Conservation (phyloP, 176 grass and related monocot species). For the Zea luxurians region DNA sequence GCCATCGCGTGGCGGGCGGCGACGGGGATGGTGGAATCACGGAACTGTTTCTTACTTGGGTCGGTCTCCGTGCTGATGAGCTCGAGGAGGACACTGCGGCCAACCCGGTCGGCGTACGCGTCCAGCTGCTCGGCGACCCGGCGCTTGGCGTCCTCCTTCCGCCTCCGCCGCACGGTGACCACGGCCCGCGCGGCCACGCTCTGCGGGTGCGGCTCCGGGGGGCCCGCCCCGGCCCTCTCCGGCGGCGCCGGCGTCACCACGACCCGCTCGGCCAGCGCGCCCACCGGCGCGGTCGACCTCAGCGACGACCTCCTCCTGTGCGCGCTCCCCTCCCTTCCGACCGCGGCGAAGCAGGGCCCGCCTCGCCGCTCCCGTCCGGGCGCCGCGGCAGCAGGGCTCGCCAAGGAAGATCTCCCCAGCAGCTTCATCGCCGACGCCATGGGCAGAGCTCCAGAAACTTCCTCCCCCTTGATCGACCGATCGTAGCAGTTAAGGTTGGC, state of each 20-base stretch:
- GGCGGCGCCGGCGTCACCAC: conserved; percentile 37
- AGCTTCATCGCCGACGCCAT: conserved; percentile 42
- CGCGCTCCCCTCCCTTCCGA: not conserved
- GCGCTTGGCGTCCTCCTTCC: conserved; percentile 55
- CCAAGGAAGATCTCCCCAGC: not conserved
- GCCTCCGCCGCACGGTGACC: conserved; percentile 71
- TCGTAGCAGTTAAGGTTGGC: not conserved
- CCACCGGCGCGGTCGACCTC: conserved; percentile 31
- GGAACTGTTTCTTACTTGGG: conserved; percentile 43
- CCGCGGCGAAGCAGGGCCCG: not conserved
- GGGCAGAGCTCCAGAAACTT: not conserved
- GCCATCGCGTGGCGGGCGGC: not conserved
- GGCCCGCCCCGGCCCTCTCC: conserved; percentile 32
- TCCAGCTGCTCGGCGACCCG: conserved; percentile 61
- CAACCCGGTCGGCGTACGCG: conserved; percentile 63
- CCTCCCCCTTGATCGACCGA: not conserved
- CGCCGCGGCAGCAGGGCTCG: not conserved
- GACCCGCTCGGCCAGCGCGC: conserved; percentile 37
- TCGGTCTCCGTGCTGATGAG: conserved; percentile 86
- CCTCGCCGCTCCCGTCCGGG: not conserved
- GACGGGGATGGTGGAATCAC: not conserved
- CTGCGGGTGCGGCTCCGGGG: conserved; percentile 46
- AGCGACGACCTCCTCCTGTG: not conserved
- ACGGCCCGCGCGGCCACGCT: conserved; percentile 66
- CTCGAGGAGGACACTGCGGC: conserved; percentile 62